Evolutionary conservation across 768 basidiomycete species (phyloP).

Genomic region (Leccinum pellstonianum): DNA sequence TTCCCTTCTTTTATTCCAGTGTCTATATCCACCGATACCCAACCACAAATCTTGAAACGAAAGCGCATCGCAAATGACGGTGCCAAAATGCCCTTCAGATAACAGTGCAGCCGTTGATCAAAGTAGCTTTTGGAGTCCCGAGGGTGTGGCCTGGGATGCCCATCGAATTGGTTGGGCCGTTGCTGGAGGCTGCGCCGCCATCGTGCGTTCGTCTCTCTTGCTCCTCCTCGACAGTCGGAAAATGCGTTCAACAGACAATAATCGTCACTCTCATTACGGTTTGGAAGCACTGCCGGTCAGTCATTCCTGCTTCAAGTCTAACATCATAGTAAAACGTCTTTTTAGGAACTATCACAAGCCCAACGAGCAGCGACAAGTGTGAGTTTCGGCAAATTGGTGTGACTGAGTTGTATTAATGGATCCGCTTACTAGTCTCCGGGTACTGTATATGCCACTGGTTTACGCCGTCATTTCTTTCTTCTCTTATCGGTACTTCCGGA

Average conservation of each 20-base stretch:
- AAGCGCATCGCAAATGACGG: constrained; percentile 16
- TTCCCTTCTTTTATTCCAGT: not conserved
- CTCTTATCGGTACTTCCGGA: constrained; percentile 80
- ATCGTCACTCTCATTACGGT: constrained; percentile 58
- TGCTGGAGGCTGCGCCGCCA: constrained; percentile 56
- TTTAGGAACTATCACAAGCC: constrained; percentile 69
- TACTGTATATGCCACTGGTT: constrained; percentile 81
- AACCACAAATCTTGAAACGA: not conserved
- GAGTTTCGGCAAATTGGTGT: constrained; percentile 21
- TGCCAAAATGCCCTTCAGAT: constrained; percentile 45
- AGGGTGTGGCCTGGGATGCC: constrained; percentile 54
- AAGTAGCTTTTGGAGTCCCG: constrained; percentile 57
- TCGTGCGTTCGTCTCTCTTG: constrained; percentile 41
- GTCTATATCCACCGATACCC: not conserved
- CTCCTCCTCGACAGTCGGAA: not conserved
- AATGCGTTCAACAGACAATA: constrained; percentile 45
- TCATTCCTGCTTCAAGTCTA: constrained; percentile 1
- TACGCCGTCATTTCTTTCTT: constrained; percentile 84
- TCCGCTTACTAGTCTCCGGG: constrained; percentile 53
- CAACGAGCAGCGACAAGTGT: constrained; percentile 81
- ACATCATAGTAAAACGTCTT: not conserved
- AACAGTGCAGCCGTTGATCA: constrained; percentile 56
- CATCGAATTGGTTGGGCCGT: constrained; percentile 76
- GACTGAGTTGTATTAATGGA: not conserved
- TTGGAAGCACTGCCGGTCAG: constrained; percentile 62